Percentiles rank a stretch among this genome's conserved stretches.
These are phyloP conservation scores for Xanthoconium purpureum DNA, from an alignment of 768 basidiomycete species.

Conservation along the genomic window DNA sequence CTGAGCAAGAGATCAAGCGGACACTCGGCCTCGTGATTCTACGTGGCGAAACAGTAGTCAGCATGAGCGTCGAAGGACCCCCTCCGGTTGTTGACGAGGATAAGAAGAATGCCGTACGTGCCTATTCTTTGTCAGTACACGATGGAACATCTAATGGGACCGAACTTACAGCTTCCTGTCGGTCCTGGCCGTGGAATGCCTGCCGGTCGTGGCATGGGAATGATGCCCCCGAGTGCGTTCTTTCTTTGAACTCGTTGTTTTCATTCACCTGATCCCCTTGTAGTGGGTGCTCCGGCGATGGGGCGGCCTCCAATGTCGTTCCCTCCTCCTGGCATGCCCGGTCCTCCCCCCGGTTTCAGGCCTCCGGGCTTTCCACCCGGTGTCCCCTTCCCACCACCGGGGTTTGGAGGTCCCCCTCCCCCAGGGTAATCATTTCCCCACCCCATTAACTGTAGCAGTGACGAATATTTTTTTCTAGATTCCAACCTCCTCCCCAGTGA, in stretches of 20 bases:
- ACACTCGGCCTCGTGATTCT: conserved; percentile 95
- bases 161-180: conserved; percentile 57
- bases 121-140: conserved; percentile 3
- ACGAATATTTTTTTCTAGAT: conserved; percentile 29
- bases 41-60: conserved; percentile 95
- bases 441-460: not conserved
- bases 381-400: conserved; percentile 77
- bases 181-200: conserved; percentile 96
- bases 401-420: conserved; percentile 78
- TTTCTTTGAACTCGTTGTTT: conserved; percentile 15
- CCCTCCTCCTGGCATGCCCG: conserved; percentile 75
- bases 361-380: conserved; percentile 83
- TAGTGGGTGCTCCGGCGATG: conserved; percentile 60
- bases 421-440: conserved; percentile 60
- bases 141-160: conserved; percentile 18
- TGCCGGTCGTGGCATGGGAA: conserved; percentile 95
- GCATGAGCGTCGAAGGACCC: conserved; percentile 91
- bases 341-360: conserved; percentile 81
- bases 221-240: conserved; percentile 79
- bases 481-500: conserved; percentile 49
- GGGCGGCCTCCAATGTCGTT: conserved; percentile 67
- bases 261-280: conserved; percentile 10
- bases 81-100: conserved; percentile 90
- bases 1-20: conserved; percentile 93
- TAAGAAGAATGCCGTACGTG: conserved; percentile 72